Evolutionary conservation across 495 filamentous ascomycete genomes (phyloP).

Genomic region (Pseudomonodictys pantanalensis): DNA sequence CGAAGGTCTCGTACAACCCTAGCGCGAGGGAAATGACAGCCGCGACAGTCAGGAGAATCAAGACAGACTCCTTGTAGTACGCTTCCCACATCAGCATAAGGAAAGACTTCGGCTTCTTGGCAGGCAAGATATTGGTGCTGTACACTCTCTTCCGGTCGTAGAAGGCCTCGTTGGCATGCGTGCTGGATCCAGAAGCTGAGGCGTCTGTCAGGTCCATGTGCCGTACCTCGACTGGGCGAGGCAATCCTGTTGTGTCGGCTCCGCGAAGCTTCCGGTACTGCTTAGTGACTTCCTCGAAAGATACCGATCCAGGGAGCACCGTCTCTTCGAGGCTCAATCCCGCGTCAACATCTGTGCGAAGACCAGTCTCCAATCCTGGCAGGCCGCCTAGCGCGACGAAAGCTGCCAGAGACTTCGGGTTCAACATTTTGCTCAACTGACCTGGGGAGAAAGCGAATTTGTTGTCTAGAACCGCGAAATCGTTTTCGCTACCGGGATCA

Average conservation of each 20-base stretch:
- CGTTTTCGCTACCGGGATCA: conserved; percentile 65
- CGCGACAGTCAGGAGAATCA: conserved; percentile 74
- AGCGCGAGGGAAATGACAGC: conserved; percentile 78
- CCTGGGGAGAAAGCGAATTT: conserved; percentile 80
- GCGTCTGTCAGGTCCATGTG: conserved; percentile 31
- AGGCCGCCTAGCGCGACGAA: conserved; percentile 78
- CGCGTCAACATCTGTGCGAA: conserved; percentile 63
- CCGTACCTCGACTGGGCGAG: conserved; percentile 20
- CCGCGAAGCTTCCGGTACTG: conserved; percentile 15
- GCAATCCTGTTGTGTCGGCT: conserved; percentile 3
- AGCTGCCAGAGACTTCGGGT: conserved; percentile 75
- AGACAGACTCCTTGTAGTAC: conserved; percentile 71
- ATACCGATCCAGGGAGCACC: conserved; percentile 58
- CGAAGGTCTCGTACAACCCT: conserved; percentile 66
- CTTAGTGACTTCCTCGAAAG: conserved; percentile 61
- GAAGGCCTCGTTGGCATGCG: conserved; percentile 47
- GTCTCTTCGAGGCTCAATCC: conserved; percentile 77
- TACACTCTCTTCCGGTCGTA: conserved; percentile 66
- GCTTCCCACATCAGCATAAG: conserved; percentile 75
- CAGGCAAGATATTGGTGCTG: conserved; percentile 65
- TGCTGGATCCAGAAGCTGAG: too few species aligned
- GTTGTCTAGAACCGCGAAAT: conserved; percentile 73
- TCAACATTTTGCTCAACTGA: conserved; percentile 74
- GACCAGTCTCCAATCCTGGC: conserved; percentile 68
- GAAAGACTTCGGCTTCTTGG: conserved; percentile 67